Evolutionary conservation across 2,329 filamentous ascomycete genomes (phyloP), one percentile per base, ranked within the genome.

Genomic region (Sclerotinia subarctica): DNA sequence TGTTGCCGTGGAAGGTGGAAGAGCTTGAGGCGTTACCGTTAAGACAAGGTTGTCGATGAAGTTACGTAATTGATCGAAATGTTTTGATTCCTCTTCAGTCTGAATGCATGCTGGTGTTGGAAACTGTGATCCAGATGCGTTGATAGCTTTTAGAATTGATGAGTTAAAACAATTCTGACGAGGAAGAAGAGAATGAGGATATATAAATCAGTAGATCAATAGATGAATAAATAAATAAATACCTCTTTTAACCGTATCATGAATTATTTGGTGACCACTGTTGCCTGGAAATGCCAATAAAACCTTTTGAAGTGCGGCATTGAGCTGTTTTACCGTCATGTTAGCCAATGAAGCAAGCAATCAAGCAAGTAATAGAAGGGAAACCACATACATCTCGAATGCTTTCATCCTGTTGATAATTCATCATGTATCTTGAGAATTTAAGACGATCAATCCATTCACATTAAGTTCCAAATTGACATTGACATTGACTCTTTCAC

Each of bases 11-110:
- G 51, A 29, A 24, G 35, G 17, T 32, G 52, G 42, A 49, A 44
- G 38, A 38, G 64, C 52, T 26, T 57, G 57, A 47, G 65, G 49
- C 53, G 65, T 63, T 26, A 67, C 65, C 2, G 65, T 63, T 10
- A 67, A 63, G 35, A 67, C 65, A n/a, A 67, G 56, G 32, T 67
- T 63, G 21, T 67, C 65, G 49, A 67, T 67, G 49, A 67, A 67
- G 49, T 67, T 67, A 52, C 65, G 65, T 63, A 67, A 63, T 54
- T 67, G 65, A 63, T 67, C 65, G 38, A 67, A 67, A 54, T 54
- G 65, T 54, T 63, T 67, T 26, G 65, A 67, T 47, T 67, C 65
- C 26, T 67, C 65, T 54, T 67, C 65, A 3, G 65, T 67, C 54
- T 67, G 65, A 24, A 67, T 67, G 35, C 65, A 67, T 47, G 57